Base-by-base conservation (phyloP, 768 basidiomycete species). In the Pulveroboletus ravenelii region DNA sequence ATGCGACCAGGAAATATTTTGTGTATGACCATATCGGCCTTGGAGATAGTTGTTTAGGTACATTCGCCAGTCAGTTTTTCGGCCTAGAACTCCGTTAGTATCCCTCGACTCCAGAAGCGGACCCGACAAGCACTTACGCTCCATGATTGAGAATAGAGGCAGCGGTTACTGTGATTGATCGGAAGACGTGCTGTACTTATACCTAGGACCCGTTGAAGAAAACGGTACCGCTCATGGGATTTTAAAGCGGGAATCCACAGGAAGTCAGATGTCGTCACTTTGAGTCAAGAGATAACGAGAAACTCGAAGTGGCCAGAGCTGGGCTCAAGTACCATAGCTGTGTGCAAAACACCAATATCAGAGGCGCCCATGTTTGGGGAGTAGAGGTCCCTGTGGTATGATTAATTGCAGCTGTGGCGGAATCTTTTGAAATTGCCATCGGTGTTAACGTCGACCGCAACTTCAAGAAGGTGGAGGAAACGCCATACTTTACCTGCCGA, bases 21-120 rank as follows among this genome's bases (percentile, higher is more conserved):
- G 50, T n/a, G 64, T 62, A 29, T 64, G 67, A 15, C 65, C 65
- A 43, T 67, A 67, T 52, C 66, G 62, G 6, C 55, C 60, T 48
- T 66, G 67, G 32, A 68, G 64, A 31, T 40, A 66, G 58, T 66
- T 66, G 46, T 66, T 66, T 29, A 66, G 40, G 36, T 58, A 51
- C 65, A 66, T 55, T 15, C 65, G 41, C 64, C 63, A 66, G 51
- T 65, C 62, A 35, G 34, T 63, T 42, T 27, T 54, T 52, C 41
- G 53, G 17, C 45, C 63, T 64, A 45, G n/a, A 41, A 10, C 15
- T 32, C n/a, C 1, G 12, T 63, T 36, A 58, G 49, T 30, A n/a
- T 49, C 12, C 39, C 10, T 45, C 14, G 27, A 20, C 23, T 13
- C 12, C 3, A 27, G 38, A 48, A 29, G 36, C 17, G 3, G 12